Conservation (phyloP, 2,329 filamentous ascomycete species). For the Fusarium tricinctum region DNA sequence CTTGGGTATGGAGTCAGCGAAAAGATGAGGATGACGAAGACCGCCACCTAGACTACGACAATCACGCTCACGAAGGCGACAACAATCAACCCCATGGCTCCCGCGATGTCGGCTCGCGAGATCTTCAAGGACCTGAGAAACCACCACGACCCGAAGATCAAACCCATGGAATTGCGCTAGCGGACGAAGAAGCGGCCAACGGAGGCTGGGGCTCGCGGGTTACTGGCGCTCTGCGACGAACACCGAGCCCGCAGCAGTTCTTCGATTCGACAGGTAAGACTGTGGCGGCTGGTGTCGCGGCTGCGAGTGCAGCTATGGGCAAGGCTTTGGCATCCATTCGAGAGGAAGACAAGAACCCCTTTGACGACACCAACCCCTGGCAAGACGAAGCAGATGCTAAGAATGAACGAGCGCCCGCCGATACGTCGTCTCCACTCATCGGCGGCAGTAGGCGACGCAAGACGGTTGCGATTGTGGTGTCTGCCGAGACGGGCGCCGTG, state of each 20-base stretch:
- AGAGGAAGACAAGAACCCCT: slow-evolving; percentile 83
- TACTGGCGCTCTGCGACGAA: slow-evolving; percentile 83
- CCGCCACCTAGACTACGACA: slow-evolving; percentile 64
- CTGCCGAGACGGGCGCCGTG: slow-evolving; percentile 76
- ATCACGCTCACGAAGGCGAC: slow-evolving; percentile 67
- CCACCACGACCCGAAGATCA: slow-evolving; percentile 59
- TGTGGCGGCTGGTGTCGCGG: slow-evolving; percentile 84
- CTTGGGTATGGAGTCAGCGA: slow-evolving; percentile 95
- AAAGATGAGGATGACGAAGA: slow-evolving; percentile 77
- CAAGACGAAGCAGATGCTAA: slow-evolving; percentile 87
- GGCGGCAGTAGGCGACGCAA: slow-evolving; percentile 71
- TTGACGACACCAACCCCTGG: slow-evolving; percentile 91
- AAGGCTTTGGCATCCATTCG: slow-evolving; percentile 86
- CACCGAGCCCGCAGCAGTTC: slow-evolving; percentile 89
- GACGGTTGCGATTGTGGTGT: slow-evolving; percentile 90
- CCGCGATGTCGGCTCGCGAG: slow-evolving; percentile 49
- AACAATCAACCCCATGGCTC: slow-evolving; percentile 66
- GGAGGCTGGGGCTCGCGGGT: slow-evolving; percentile 80
- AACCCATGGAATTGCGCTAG: slow-evolving; percentile 57
- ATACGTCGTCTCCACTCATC: slow-evolving; percentile 51
- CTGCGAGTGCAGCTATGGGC: slow-evolving; percentile 84
- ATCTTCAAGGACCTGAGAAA: slow-evolving; percentile 53
- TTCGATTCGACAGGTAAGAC: slow-evolving; percentile 86
- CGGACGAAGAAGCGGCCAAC: slow-evolving; percentile 52
- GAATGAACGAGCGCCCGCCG: slow-evolving; percentile 57